Evolutionary conservation across 495 filamentous ascomycete genomes (phyloP).

Genomic region (Aspergillus ostianus): DNA sequence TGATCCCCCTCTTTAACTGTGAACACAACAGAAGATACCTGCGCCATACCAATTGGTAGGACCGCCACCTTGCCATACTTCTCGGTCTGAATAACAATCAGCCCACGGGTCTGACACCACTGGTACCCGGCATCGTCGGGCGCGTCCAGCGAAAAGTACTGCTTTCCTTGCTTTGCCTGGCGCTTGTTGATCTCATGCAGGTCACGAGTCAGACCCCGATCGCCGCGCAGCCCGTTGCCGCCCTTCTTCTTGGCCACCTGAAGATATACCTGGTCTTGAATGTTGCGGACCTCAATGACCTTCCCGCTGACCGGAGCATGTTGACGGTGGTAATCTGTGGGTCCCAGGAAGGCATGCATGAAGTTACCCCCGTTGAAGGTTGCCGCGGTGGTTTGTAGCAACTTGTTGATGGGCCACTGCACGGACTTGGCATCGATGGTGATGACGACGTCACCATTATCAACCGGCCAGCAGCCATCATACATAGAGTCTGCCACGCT

Average conservation of each 20-base stretch:
- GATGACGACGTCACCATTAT: constrained; percentile 1
- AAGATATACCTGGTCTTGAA: constrained; percentile 27
- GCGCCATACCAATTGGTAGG: constrained; percentile 42
- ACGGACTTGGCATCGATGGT: constrained; percentile 20
- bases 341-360: constrained; percentile 31
- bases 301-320: constrained; percentile 26
- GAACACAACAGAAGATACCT: constrained; percentile 38
- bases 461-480: constrained; percentile 2
- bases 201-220: background rate
- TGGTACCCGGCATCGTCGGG: constrained; percentile 37
- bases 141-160: constrained; percentile 13
- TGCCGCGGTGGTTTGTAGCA: constrained; percentile 11
- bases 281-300: constrained; percentile 27
- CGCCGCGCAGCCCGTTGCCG: background rate
- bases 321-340: constrained; percentile 31
- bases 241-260: constrained; percentile 15
- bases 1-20: constrained; percentile 26
- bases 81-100: constrained; percentile 31
- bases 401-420: constrained; percentile 25
- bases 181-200: background rate
- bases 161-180: background rate
- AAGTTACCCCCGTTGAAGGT: constrained; percentile 18
- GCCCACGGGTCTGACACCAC: constrained; percentile 34
- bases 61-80: constrained; percentile 33
- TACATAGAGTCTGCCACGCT: constrained; percentile 5